phyloP scores from a whole-genome alignment of 345 rosid genomes.

The Raphanus raphanistrum region DNA sequence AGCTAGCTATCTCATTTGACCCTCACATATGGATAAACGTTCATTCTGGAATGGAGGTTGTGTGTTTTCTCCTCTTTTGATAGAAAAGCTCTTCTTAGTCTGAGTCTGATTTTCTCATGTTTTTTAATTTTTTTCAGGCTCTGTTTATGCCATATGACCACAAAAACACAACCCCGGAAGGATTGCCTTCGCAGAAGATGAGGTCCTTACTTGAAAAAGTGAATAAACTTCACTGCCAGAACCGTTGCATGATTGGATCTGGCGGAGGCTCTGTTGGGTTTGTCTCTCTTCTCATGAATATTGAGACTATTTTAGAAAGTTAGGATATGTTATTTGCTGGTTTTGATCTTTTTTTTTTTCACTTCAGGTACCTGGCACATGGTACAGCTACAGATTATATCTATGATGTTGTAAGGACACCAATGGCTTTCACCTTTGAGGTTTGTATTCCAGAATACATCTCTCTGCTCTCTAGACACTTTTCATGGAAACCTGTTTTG shows the following conservation, averaged over 20 bases:
- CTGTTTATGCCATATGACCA: slow-evolving; percentile 98
- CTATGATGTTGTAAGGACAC: slow-evolving; percentile 74
- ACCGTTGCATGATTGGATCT: slow-evolving; percentile 83
- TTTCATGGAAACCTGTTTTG: slow-evolving; percentile 8
- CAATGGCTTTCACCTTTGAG: slow-evolving; percentile 99
- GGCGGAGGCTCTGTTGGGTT: slow-evolving; percentile 99
- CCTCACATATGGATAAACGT: slow-evolving; percentile 98
- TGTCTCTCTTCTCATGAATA: slow-evolving; percentile 31
- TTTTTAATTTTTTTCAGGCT: slow-evolving; percentile 55
- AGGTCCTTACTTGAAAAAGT: slow-evolving; percentile 68
- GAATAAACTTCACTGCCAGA: slow-evolving; percentile 70
- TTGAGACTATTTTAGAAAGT: not conserved
- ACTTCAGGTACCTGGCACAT: slow-evolving; percentile 87
- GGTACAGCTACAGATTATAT: slow-evolving; percentile 98
- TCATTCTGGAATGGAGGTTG: slow-evolving; percentile 95
- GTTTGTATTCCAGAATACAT: slow-evolving; percentile 44
- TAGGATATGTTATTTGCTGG: too few relatives aligned
- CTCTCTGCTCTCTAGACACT: not conserved
- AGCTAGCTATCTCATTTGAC: slow-evolving; percentile 83
- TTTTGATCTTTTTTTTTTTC: not conserved
- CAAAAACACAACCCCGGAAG: slow-evolving; percentile 79
- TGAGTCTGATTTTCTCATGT: slow-evolving; percentile 19
- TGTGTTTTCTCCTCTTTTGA: not conserved
- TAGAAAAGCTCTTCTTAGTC: not conserved
- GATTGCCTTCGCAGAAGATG: slow-evolving; percentile 61